Conservation (phyloP, 2,329 filamentous ascomycete species). For the Rutstroemia sp. region DNA sequence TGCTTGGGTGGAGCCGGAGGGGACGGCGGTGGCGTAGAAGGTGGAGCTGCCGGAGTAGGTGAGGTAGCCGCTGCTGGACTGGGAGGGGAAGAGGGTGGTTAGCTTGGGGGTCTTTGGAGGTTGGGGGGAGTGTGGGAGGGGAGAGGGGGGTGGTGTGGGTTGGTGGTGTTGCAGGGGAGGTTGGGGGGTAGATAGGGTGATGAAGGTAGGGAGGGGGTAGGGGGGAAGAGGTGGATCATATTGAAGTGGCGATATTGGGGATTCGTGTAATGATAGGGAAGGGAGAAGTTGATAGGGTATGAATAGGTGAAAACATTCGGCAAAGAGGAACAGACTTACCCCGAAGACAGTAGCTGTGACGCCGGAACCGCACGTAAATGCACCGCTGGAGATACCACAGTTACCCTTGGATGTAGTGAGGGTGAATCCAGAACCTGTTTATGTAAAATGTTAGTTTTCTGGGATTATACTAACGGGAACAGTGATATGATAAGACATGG, state of each 20-base stretch:
- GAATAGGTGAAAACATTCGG: neutral
- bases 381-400: slow-evolving; percentile 48
- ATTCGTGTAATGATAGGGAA: neutral
- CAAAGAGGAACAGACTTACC: slow-evolving; percentile 19
- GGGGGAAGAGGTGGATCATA: too few species aligned
- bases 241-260: too few species aligned
- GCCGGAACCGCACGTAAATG: slow-evolving; percentile 46
- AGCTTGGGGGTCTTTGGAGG: neutral
- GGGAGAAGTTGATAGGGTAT: neutral
- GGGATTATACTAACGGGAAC: neutral
- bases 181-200: too few species aligned
- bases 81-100: neutral
- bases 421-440: slow-evolving; percentile 32
- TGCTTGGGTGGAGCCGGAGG: slow-evolving; percentile 27
- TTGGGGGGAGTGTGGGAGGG: neutral
- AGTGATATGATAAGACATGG: neutral
- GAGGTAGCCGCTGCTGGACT: slow-evolving; percentile 16
- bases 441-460: neutral
- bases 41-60: slow-evolving; percentile 22
- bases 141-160: neutral
- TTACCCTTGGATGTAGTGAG: slow-evolving; percentile 49
- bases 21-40: slow-evolving; percentile 30
- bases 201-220: too few species aligned
- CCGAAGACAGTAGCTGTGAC: slow-evolving; percentile 33
- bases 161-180: too few species aligned